phyloP scores from a whole-genome alignment of 179 eudicot genomes.

The Dionaea muscipula region DNA sequence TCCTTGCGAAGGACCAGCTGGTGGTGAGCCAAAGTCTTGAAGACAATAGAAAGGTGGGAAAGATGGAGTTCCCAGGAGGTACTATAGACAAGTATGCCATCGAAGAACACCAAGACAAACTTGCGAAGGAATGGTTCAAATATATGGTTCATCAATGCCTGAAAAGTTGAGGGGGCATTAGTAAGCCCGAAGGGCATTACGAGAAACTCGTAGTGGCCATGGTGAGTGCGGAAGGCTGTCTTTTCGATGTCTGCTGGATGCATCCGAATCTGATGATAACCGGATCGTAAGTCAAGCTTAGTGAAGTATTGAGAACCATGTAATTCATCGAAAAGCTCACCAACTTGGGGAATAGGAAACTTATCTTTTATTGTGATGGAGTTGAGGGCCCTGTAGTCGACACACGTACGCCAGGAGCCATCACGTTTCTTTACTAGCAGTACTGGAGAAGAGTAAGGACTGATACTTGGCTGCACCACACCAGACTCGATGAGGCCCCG shows the following conservation, averaged over 20 bases:
- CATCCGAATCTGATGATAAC: not conserved
- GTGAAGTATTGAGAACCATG: not conserved
- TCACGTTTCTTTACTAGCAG: not conserved
- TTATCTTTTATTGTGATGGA: too few species aligned
- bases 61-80: not conserved
- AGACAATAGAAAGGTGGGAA: not conserved
- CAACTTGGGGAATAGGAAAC: conserved; percentile 1
- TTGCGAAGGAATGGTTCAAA: not conserved
- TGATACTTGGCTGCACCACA: not conserved
- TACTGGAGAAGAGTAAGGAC: not conserved
- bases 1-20: not conserved
- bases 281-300: not conserved
- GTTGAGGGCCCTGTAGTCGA: too few species aligned
- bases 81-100: conserved; percentile 2
- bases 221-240: not conserved
- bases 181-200: conserved; percentile 3
- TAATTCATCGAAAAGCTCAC: not conserved
- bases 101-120: not conserved
- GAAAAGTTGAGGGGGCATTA: not conserved
- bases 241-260: not conserved
- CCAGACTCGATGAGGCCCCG: not conserved
- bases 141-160: not conserved
- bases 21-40: not conserved
- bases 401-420: too few species aligned
- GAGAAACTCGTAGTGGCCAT: conserved; percentile 3